These are phyloP conservation scores for Dorcoceras hygrometricum DNA, from an alignment of 257 asterid genomes.

Conservation along the genomic window DNA sequence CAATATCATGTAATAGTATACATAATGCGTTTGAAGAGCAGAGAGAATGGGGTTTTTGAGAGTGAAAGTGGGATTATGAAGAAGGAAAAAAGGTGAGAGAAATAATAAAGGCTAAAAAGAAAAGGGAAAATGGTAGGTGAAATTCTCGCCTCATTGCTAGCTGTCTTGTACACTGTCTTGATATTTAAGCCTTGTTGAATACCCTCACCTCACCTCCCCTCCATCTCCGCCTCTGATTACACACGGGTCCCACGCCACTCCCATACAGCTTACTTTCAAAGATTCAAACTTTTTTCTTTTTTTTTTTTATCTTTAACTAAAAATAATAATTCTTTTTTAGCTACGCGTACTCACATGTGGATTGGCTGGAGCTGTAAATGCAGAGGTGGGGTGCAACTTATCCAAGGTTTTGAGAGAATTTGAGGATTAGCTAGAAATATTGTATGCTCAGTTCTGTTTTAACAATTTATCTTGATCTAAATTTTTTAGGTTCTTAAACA, in stretches of 20 bases:
- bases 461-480: no score
- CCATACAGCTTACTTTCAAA: no score
- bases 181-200: conserved; percentile 61
- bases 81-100: conserved; percentile 1
- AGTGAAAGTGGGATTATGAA: conserved; percentile 4
- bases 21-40: conserved; percentile 19
- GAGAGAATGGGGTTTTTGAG: neutral
- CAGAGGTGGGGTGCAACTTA: no score
- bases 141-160: conserved; percentile 71
- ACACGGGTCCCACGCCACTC: no score
- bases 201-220: conserved; percentile 22
- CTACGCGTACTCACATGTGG: no score
- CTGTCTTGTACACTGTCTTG: conserved; percentile 73
- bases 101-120: conserved; percentile 24
- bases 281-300: neutral
- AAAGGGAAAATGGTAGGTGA: conserved; percentile 59
- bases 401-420: no score
- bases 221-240: conserved; percentile 3
- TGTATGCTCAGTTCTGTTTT: no score
- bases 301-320: neutral
- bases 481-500: no score
- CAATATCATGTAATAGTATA: neutral
- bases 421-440: no score
- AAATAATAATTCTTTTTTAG: no score
- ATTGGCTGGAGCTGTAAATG: no score